Evolutionary conservation across 768 basidiomycete genomes (phyloP).

Genomic region (Hericium alpestre): DNA sequence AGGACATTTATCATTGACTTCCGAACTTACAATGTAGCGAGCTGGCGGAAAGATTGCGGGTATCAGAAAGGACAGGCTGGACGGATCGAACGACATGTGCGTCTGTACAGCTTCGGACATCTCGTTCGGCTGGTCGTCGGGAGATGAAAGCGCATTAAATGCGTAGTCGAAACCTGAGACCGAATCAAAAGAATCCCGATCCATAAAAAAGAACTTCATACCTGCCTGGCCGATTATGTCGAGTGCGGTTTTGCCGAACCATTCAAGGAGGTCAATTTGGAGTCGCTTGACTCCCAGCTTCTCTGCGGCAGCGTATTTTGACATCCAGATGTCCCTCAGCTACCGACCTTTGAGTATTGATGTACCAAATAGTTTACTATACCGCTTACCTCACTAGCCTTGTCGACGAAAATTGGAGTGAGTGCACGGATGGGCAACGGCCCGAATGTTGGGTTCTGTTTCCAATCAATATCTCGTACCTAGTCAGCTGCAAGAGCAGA

Average conservation of each 20-base stretch:
- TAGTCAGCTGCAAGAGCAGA: neutral
- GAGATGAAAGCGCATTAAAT: neutral
- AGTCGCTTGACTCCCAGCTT: neutral
- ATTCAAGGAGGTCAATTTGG: neutral
- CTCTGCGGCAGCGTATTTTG: neutral
- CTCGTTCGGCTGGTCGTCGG: neutral
- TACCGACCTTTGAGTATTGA: neutral
- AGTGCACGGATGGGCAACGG: neutral
- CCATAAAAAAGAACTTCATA: neutral
- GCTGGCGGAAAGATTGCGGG: neutral
- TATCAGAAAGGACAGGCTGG: neutral
- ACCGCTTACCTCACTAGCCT: neutral
- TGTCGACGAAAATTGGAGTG: neutral
- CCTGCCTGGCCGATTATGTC: neutral
- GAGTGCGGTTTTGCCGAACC: neutral
- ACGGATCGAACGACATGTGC: neutral
- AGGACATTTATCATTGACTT: too few species aligned
- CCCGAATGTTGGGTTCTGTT: neutral
- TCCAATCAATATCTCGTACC: neutral
- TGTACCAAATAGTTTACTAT: neutral
- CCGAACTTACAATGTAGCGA: neutral
- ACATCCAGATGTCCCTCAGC: neutral
- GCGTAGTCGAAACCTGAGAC: neutral
- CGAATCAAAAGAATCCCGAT: neutral
- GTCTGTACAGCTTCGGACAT: neutral